phyloP scores from a whole-genome alignment of 495 filamentous ascomycete species.

The Lepidopterella palustris region DNA sequence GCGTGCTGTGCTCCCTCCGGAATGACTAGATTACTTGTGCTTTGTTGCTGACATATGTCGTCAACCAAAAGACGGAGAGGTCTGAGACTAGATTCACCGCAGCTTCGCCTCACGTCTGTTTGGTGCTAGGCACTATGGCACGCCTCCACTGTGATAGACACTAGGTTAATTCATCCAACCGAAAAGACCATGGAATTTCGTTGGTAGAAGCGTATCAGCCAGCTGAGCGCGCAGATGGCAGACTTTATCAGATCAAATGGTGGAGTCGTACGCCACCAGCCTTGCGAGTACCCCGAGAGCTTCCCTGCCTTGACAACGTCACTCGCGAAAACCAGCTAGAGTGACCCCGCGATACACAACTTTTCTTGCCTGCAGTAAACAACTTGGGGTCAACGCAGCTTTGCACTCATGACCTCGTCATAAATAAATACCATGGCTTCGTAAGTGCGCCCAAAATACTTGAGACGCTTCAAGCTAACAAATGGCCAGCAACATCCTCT shows the following conservation, averaged over 20 bases:
- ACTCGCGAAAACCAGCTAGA: no score
- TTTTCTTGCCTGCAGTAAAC: conserved; percentile 5
- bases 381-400: neutral
- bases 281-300: neutral
- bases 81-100: neutral
- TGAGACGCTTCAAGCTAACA: neutral
- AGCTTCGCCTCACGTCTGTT: neutral
- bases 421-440: conserved; percentile 19
- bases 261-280: no score
- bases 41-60: neutral
- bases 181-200: neutral
- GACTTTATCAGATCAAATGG: neutral
- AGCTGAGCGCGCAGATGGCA: neutral
- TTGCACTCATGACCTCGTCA: neutral
- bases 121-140: neutral
- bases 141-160: neutral
- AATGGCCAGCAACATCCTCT: conserved; percentile 41
- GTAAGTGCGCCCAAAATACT: conserved; percentile 9
- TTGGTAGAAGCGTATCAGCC: neutral
- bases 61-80: neutral
- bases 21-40: conserved; percentile 23
- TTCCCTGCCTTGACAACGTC: neutral
- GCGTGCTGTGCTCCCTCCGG: conserved; percentile 11
- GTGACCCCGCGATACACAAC: no score
- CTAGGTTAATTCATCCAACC: neutral